Evolutionary conservation across 805 yeast species (phyloP).

Genomic region (fission yeast (Schizosaccharomyces pombe)): DNA sequence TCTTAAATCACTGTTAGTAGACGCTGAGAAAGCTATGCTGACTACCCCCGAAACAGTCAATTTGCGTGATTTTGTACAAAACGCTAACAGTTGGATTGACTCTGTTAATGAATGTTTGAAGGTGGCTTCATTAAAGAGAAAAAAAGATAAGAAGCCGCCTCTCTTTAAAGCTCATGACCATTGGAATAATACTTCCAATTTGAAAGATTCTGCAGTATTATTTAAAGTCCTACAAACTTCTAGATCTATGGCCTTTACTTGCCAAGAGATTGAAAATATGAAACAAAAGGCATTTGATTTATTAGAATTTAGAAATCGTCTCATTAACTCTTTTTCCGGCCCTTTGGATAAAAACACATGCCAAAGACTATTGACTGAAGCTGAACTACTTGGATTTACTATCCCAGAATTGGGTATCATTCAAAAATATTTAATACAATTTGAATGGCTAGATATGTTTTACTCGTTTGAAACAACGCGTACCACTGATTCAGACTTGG

Average conservation of each 20-base stretch:
- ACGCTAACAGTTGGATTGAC: constrained; percentile 30
- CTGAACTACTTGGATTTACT: neutral
- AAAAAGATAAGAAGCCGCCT: constrained; percentile 11
- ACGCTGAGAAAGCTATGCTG: constrained; percentile 29
- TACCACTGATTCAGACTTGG: neutral
- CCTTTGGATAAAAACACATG: neutral
- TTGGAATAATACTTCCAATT: neutral
- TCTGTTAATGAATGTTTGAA: constrained; percentile 31
- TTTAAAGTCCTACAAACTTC: neutral
- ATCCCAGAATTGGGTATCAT: neutral
- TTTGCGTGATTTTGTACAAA: constrained; percentile 22
- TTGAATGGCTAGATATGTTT: neutral
- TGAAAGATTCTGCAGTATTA: neutral
- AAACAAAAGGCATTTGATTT: neutral
- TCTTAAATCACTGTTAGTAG: constrained; percentile 24
- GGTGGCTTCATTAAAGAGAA: constrained; percentile 25
- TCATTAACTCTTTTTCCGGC: neutral
- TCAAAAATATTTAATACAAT: neutral
- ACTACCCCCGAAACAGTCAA: constrained; percentile 18
- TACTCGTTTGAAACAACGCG: neutral
- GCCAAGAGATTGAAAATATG: neutral
- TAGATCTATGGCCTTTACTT: neutral
- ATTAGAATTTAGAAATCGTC: neutral
- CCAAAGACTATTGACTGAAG: neutral
- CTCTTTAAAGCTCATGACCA: neutral